Evolutionary conservation across 345 rosid species (phyloP), one percentile per base, ranked within the genome.

Genomic region (Eucalyptus tenuipes): DNA sequence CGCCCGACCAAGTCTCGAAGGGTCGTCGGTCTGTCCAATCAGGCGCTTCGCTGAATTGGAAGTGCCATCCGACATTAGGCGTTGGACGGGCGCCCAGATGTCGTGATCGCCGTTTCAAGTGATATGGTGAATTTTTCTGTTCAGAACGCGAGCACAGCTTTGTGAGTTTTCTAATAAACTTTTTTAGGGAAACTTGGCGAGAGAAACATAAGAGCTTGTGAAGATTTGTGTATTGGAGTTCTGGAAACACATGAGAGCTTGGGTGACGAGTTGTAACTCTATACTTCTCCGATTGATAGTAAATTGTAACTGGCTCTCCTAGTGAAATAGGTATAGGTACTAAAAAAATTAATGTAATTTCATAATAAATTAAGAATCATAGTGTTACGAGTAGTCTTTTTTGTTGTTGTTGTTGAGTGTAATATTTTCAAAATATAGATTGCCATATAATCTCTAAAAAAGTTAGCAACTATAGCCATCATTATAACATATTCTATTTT

Each of bases 281-380:
- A 31, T n/a, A 64, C 0, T 31, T 64, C 75, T n/a, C 18, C 0
- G 10, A 64, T n/a, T 64, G 75, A 64, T 64, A 15, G 40, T n/a
- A n/a, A 4, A 0, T 64, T 64, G 20, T n/a, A 6, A n/a, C 1
- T 0, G 1, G 20, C 37, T 64, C 2, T n/a, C 33, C 20, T 15
- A 7, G 18, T 64, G 20, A 8, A n/a, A 33, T 64, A 14, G 1
- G 18, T 64, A 7, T 64, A n/a, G 75, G 15, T 16, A n/a, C 20
- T 64, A 15, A 64, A 64, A 2, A 15, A 64, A 59, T 59, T 29
- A 59, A 27, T 11, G 31, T 27, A 27, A 6, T 59, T 59, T 27
- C 68, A 59, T 59, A 13, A 59, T 27, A 27, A 27, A 27, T 59
- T 59, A 59, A 59, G 68, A 59, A 59, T 12, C 68, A 27, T 27